Conservation (phyloP, 139 green algal species). For the Coelastrella sp. region DNA sequence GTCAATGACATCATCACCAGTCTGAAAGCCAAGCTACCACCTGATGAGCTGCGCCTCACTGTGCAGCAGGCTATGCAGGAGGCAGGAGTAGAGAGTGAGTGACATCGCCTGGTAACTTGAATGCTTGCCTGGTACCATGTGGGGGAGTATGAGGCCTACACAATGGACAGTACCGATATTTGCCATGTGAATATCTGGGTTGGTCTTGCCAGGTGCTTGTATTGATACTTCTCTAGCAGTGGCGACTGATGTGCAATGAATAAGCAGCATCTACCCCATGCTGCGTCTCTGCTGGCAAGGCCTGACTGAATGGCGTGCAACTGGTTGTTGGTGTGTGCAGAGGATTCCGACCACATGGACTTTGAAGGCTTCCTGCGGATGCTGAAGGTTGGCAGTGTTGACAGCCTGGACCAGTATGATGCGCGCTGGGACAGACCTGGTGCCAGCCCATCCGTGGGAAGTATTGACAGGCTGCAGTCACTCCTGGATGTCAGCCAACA, state of each 20-base stretch:
- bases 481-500: conserved; percentile 42
- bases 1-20: conserved; percentile 51
- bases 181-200: no score
- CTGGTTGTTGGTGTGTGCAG: not conserved
- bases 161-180: no score
- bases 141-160: not conserved
- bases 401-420: conserved; percentile 65
- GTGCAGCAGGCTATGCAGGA: conserved; percentile 51
- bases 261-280: not conserved
- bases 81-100: conserved; percentile 31
- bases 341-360: conserved; percentile 50
- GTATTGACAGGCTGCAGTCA: conserved; percentile 54
- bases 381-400: conserved; percentile 50
- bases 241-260: not conserved
- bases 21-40: conserved; percentile 51
- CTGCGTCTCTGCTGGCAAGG: no score
- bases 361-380: conserved; percentile 60
- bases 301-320: not conserved
- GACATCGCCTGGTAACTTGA: not conserved
- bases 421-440: conserved; percentile 50
- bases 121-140: not conserved
- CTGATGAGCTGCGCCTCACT: conserved; percentile 50
- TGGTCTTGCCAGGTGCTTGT: no score
- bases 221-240: not conserved
- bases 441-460: conserved; percentile 7